Evolutionary conservation across 208 protist genomes (phyloP).

Genomic region (Angomonas deanei): DNA sequence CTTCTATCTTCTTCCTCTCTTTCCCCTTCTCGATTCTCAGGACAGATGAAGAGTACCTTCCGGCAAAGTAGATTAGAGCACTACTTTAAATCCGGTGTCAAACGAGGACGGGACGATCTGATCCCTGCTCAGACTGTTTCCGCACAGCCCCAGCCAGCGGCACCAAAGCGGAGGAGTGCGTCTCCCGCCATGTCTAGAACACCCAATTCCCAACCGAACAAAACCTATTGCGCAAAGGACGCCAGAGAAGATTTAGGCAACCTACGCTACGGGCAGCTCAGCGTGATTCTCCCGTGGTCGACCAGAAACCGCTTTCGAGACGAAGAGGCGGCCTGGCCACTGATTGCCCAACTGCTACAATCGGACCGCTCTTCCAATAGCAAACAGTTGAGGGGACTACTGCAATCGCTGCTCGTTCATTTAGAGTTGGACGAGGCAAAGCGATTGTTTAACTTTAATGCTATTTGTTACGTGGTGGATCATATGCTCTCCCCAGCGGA

Average conservation of each 20-base stretch:
- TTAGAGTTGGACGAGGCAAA: conserved; percentile 5
- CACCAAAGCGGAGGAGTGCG: neutral
- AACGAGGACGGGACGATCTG: neutral
- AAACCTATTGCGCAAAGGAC: neutral
- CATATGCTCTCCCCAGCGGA: conserved; percentile 16
- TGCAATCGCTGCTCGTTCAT: conserved; percentile 29
- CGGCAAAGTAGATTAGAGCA: neutral
- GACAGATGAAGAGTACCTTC: neutral
- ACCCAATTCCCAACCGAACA: too few relatives aligned
- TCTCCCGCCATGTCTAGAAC: neutral
- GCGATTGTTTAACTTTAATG: conserved; percentile 12
- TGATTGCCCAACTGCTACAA: conserved; percentile 17
- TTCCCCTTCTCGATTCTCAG: neutral
- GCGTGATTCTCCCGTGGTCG: conserved; percentile 41
- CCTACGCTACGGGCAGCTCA: conserved; percentile 7
- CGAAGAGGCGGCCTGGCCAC: conserved; percentile 21
- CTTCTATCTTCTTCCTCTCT: neutral
- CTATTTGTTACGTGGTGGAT: conserved; percentile 20
- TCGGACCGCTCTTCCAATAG: conserved; percentile 10
- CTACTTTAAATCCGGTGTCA: neutral
- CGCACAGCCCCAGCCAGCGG: neutral
- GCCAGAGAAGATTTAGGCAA: neutral
- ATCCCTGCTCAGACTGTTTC: neutral
- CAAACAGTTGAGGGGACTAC: conserved; percentile 15
- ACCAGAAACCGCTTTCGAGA: neutral